phyloP scores from a whole-genome alignment of 192 early-diverging fungal species.

The Coemansia sp. region DNA sequence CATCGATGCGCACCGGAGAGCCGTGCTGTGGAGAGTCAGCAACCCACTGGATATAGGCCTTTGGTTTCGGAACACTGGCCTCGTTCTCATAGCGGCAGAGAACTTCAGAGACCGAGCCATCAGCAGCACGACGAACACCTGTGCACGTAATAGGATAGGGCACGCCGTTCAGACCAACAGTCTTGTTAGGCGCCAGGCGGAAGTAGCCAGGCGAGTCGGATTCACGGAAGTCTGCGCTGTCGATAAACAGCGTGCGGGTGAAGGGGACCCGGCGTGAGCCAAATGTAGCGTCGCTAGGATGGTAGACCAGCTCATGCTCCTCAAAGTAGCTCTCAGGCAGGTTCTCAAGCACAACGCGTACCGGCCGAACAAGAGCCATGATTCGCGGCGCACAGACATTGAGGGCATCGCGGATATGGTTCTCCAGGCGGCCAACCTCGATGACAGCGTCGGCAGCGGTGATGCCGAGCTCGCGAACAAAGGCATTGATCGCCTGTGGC shows the following conservation, averaged over 20 bases:
- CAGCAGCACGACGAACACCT: slow-evolving; percentile 70
- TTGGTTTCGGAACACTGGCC: slow-evolving; percentile 73
- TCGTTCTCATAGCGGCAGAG: slow-evolving; percentile 78
- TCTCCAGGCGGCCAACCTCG: slow-evolving; percentile 86
- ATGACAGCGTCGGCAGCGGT: slow-evolving; percentile 80
- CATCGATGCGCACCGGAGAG: slow-evolving; percentile 79
- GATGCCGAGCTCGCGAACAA: slow-evolving; percentile 89
- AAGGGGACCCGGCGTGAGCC: slow-evolving; percentile 88
- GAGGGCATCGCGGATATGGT: slow-evolving; percentile 90
- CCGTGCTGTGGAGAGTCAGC: slow-evolving; percentile 78
- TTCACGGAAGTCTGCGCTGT: slow-evolving; percentile 91
- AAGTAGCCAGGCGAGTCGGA: slow-evolving; percentile 92
- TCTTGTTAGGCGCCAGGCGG: slow-evolving; percentile 89
- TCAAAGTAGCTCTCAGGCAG: slow-evolving; percentile 80
- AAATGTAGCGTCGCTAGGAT: slow-evolving; percentile 83
- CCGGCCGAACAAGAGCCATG: slow-evolving; percentile 86
- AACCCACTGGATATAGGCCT: slow-evolving; percentile 99
- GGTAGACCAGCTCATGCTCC: slow-evolving; percentile 81
- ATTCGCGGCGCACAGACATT: slow-evolving; percentile 90
- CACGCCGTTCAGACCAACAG: slow-evolving; percentile 90
- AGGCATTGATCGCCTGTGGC: slow-evolving; percentile 95
- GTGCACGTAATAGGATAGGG: slow-evolving; percentile 86
- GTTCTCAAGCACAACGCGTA: slow-evolving; percentile 89
- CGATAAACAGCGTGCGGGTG: slow-evolving; percentile 91
- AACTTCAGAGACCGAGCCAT: slow-evolving; percentile 83